Evolutionary conservation across 768 basidiomycete genomes (phyloP), one percentile per base, ranked within the genome.

Genomic region (Tulasnella sp.): DNA sequence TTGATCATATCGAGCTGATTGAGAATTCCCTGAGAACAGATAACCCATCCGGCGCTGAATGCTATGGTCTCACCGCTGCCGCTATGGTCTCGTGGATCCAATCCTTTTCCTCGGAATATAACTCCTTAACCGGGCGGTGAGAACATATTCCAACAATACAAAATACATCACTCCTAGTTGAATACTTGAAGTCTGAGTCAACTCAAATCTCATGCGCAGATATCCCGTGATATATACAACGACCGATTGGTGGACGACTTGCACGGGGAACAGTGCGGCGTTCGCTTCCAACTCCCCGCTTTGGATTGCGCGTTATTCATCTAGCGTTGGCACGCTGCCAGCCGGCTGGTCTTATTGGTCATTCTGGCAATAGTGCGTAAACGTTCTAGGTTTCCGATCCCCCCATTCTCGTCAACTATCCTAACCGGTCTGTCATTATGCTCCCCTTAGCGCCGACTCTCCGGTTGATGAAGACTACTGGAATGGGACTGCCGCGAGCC

Each of bases 171-270:
- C 29, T 27, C 29, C 25, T n/a, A 17, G 30, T 43, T 19, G 42
- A 43, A 19, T 19, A 19, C 12, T 19, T 43, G 19, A 43, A 12
- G 19, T 48, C 2, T 25, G 10, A 9, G 19, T 60, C 44, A 21
- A 21, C 11, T n/a, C 34, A 5, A 38, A 38, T 38, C 7, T 38
- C 7, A 15, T 38, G 5, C 15, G 34, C 30, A 54, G 42, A 1
- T 50, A 49, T 27, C 31, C 56, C 78, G 79, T 79, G 42, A 81
- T 83, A 58, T 84, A 84, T 63, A 79, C 79, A 27, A 81, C 78
- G 2, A 82, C 80, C 10, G 72, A 77, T 66, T 85, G 83, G 83
- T 85, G 84, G 84, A 77, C 64, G 9, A 74, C 73, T 8, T 85
- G 84, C 67, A 85, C 84, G 2, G 81, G 78, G 0, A 79, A 82